Evolutionary conservation across 2,329 filamentous ascomycete genomes (phyloP), one percentile per base, ranked within the genome.

Genomic region (Arthrobotrys megalospora): DNA sequence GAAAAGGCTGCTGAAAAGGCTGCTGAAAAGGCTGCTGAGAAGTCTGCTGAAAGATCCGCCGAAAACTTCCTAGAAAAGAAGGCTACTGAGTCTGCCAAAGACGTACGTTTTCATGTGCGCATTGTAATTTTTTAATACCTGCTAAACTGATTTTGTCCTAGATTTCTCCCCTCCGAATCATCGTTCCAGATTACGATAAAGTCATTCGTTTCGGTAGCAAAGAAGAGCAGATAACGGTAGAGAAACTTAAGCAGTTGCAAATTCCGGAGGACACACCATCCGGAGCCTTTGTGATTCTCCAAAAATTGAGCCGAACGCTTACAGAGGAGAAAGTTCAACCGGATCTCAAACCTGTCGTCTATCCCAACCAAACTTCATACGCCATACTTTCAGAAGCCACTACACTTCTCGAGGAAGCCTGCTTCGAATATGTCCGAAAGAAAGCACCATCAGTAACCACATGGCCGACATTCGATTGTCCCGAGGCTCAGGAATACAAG

Each of bases 401-500:
- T 4, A 21, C 62, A 10, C 41, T 78, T 21, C 53, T 78, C 7
- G 75, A 78, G 19, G 65, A 78, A 24, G 75, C 75, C 2, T 71
- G 67, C 47, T 78, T 38, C 38, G 28, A 48, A 10, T 78, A 66
- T 34, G 19, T 78, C 10, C n/a, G 45, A 5, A 52, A 41, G 47
- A 68, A 38, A 16, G 55, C 62, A 12, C 75, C 75, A 8, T 58
- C 60, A 3, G 63, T 78, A 12, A 47, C 50, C 1, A 34, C 47
- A 28, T 72, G 75, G 67, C 62, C 67, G 12, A 45, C 24, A 8
- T 78, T 43, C 50, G 75, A 78, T 43, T 72, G 75, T 52, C 75
- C 75, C 6, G 75, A 78, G 41, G 75, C 75, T 0, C 75, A 78
- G 47, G 75, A 78, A 36, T 72, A 67, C 47, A 78, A 78, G 32